Evolutionary conservation across 2,329 filamentous ascomycete genomes (phyloP), one percentile per base, ranked within the genome.

Genomic region (Scorias spongiosa): DNA sequence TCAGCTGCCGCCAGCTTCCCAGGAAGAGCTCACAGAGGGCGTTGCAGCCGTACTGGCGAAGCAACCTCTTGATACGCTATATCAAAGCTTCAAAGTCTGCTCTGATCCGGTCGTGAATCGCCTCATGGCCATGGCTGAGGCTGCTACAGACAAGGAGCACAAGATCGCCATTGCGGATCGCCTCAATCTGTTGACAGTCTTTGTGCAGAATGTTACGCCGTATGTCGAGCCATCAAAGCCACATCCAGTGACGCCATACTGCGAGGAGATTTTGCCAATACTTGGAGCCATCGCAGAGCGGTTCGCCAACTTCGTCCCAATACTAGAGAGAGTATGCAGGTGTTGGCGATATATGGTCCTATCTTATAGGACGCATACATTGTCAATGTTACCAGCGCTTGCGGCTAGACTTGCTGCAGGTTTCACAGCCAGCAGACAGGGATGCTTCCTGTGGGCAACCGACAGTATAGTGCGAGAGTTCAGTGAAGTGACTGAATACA

Each of bases 381-480:
- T 82, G 11, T 87, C 89, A 18, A 67, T 98, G 39, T 72, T 98
- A 39, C 83, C 84, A 1, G 75, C 78, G 15, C 78, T 98, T 64
- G 93, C 91, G 14, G 84, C 89, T 54, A 93, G 89, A 63, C 75
- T 98, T 45, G 85, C 85, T 1, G 74, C 73, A 49, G 88, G 89
- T 4, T 98, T 98, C 60, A 75, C 82, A 44, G 74, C 76, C 14
- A 95, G 89, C 10, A 77, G 80, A 48, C 89, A 98, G 64, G 91
- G 91, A 10, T 95, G 89, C 61, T 98, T 98, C 72, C 71, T 98
- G n/a, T 98, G 91, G 91, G 89, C 91, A 1, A 95, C 89, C 2
- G 84, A 88, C 51, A 86, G 89, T 8, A 93, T 98, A 49, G 75
- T 98, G 28, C 82, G 91, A 46, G 91, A 98, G 62, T 98, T 96